These are phyloP conservation scores for Apiospora malaysiana DNA, from an alignment of 2,329 filamentous ascomycete species.

Conservation along the genomic window DNA sequence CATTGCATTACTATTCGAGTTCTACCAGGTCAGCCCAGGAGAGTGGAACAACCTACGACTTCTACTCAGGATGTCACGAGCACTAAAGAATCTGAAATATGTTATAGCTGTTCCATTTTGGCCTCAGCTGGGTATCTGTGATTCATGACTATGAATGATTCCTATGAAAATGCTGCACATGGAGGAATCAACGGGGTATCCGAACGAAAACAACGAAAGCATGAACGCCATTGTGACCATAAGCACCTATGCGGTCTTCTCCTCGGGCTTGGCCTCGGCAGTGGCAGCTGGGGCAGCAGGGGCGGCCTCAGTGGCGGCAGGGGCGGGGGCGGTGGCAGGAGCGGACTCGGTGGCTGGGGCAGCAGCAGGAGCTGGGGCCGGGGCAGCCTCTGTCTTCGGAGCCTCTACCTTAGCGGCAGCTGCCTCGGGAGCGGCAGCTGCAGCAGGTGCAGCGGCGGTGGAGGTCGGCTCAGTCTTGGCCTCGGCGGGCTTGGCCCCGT, in stretches of 20 bases:
- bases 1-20: no score
- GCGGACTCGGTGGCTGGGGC: slow-evolving; percentile 29
- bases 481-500: slow-evolving; percentile 29
- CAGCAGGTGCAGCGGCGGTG: slow-evolving; percentile 28
- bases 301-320: slow-evolving; percentile 26
- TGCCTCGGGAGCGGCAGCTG: slow-evolving; percentile 27
- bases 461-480: slow-evolving; percentile 36
- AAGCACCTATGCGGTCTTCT: slow-evolving; percentile 22
- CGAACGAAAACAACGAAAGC: background rate
- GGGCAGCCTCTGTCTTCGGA: slow-evolving; percentile 23
- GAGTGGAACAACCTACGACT: no score
- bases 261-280: slow-evolving; percentile 26
- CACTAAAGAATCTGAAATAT: background rate
- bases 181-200: slow-evolving; percentile 10
- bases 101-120: background rate
- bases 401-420: slow-evolving; percentile 26
- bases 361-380: slow-evolving; percentile 17
- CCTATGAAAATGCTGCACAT: background rate
- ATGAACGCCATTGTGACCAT: background rate
- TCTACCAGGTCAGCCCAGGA: no score
- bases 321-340: slow-evolving; percentile 27
- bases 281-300: slow-evolving; percentile 22
- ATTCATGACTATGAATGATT: background rate
- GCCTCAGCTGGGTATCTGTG: slow-evolving; percentile 12
- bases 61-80: background rate